Percentiles rank a stretch among this genome's conserved stretches.
phyloP scores from a whole-genome alignment of 2,329 filamentous ascomycete genomes.

The Cordyceps tenuipes region DNA sequence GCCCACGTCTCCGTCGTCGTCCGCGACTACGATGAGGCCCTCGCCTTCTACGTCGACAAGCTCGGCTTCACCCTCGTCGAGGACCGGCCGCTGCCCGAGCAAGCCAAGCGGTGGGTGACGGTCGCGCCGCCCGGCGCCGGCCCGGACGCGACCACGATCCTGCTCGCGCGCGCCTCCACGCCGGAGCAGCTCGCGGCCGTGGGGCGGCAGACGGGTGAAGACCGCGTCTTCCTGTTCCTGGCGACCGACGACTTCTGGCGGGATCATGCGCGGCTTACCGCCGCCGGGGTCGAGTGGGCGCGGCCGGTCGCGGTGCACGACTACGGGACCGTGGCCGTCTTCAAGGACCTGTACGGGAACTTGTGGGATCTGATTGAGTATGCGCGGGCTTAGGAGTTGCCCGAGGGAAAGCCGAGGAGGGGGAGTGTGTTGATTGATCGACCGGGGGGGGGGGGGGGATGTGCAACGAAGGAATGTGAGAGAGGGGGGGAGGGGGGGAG shows the following conservation, averaged over 20 bases:
- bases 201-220: conserved; percentile 12
- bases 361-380: conserved; percentile 14
- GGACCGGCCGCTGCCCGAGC: conserved; percentile 10
- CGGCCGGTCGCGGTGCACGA: conserved; percentile 3
- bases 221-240: conserved; percentile 15
- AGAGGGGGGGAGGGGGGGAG: too few relatives aligned
- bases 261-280: neutral
- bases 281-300: conserved; percentile 12
- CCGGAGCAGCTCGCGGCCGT: conserved; percentile 12
- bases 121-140: neutral
- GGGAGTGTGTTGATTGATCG: too few relatives aligned
- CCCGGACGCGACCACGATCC: conserved; percentile 3
- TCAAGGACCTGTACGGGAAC: conserved; percentile 15
- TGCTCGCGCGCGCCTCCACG: conserved; percentile 11
- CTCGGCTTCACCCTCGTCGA: conserved; percentile 15
- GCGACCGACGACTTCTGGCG: conserved; percentile 14
- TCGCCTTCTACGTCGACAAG: conserved; percentile 14
- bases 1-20: conserved; percentile 13
- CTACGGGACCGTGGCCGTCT: conserved; percentile 14
- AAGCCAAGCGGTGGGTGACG: conserved; percentile 14
- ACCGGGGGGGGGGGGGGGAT: too few relatives aligned
- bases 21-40: conserved; percentile 14
- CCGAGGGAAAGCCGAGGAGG: too few relatives aligned
- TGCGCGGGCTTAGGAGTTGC: neutral
- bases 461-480: too few relatives aligned